A percentile compares a stretch with the other conserved stretches of the same genome.
These are phyloP conservation scores for Penicillium angulare DNA, from an alignment of 495 filamentous ascomycete genomes.

Conservation along the genomic window DNA sequence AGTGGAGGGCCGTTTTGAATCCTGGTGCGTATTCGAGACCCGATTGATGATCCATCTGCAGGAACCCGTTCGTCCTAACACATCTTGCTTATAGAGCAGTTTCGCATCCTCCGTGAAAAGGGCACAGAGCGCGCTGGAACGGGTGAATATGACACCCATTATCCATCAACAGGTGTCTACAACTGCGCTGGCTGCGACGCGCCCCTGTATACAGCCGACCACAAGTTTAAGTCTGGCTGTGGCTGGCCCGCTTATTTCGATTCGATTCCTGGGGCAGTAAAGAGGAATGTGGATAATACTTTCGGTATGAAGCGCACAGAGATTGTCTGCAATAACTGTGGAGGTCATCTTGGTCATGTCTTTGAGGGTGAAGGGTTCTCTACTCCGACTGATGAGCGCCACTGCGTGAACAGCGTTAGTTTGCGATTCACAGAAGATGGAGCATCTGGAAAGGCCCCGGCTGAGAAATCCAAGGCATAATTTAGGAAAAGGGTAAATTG, in stretches of 20 bases:
- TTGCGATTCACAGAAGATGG: constrained; percentile 69
- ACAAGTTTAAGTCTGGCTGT: constrained; percentile 95
- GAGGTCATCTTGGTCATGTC: constrained; percentile 93
- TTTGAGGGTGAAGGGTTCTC: constrained; percentile 93
- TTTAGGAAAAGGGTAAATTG: too few species aligned
- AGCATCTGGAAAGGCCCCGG: constrained; percentile 15
- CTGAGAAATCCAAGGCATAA: constrained; percentile 34
- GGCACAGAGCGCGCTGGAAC: constrained; percentile 80
- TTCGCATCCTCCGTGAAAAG: constrained; percentile 85
- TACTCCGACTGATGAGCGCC: constrained; percentile 91
- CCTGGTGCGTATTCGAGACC: constrained; percentile 58
- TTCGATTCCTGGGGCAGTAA: constrained; percentile 85
- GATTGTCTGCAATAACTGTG: constrained; percentile 91
- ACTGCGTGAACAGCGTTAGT: constrained; percentile 95
- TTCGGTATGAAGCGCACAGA: constrained; percentile 87
- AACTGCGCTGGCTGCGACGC: constrained; percentile 81
- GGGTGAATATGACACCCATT: constrained; percentile 85
- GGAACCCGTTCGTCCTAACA: not conserved
- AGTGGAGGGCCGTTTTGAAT: constrained; percentile 84
- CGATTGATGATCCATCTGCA: too few species aligned
- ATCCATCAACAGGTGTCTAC: constrained; percentile 71
- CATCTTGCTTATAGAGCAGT: constrained; percentile 66
- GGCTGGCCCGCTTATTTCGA: constrained; percentile 99
- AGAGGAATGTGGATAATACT: constrained; percentile 67
- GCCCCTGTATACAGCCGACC: constrained; percentile 82